A percentile compares a stretch with the other conserved stretches of the same genome.
These are phyloP conservation scores for Pleurotus giganteus DNA, from an alignment of 768 basidiomycete genomes.

Conservation along the genomic window DNA sequence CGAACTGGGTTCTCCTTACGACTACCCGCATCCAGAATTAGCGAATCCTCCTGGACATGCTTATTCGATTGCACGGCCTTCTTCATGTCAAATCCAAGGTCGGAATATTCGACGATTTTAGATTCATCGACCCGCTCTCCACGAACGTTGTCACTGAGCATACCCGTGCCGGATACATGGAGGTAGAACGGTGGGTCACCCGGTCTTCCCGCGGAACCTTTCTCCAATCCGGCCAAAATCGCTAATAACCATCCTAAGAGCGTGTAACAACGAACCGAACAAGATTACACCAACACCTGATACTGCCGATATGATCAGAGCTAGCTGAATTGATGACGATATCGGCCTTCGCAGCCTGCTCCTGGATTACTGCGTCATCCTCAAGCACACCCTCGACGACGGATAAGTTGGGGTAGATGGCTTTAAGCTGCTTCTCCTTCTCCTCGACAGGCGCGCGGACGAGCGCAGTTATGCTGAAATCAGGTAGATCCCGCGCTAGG, in stretches of 20 bases:
- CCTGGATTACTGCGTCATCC: slow-evolving; percentile 31
- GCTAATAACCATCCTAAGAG: slow-evolving; percentile 18
- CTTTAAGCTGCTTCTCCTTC: slow-evolving; percentile 27
- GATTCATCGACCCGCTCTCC: slow-evolving; percentile 31
- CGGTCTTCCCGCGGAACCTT: slow-evolving; percentile 29
- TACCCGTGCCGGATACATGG: slow-evolving; percentile 40
- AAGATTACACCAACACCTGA: slow-evolving; percentile 24
- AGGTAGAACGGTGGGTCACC: slow-evolving; percentile 41
- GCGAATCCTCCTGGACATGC: slow-evolving; percentile 21
- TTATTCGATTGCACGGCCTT: slow-evolving; percentile 20
- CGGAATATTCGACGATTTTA: slow-evolving; percentile 31
- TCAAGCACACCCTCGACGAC: slow-evolving; percentile 38
- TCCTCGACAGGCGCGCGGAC: slow-evolving; percentile 30
- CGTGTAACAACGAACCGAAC: not conserved
- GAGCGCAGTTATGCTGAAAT: slow-evolving; percentile 33
- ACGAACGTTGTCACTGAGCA: slow-evolving; percentile 37
- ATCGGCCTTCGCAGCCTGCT: slow-evolving; percentile 31
- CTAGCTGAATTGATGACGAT: slow-evolving; percentile 40
- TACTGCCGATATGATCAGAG: slow-evolving; percentile 34
- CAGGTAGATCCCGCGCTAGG: slow-evolving; percentile 29
- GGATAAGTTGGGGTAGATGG: slow-evolving; percentile 29
- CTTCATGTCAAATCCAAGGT: slow-evolving; percentile 33
- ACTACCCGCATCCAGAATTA: slow-evolving; percentile 38
- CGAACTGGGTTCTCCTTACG: slow-evolving; percentile 38
- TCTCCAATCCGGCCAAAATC: slow-evolving; percentile 36